These are phyloP conservation scores for Geranium incanum DNA, from an alignment of 441 rosid genomes.

Conservation along the genomic window DNA sequence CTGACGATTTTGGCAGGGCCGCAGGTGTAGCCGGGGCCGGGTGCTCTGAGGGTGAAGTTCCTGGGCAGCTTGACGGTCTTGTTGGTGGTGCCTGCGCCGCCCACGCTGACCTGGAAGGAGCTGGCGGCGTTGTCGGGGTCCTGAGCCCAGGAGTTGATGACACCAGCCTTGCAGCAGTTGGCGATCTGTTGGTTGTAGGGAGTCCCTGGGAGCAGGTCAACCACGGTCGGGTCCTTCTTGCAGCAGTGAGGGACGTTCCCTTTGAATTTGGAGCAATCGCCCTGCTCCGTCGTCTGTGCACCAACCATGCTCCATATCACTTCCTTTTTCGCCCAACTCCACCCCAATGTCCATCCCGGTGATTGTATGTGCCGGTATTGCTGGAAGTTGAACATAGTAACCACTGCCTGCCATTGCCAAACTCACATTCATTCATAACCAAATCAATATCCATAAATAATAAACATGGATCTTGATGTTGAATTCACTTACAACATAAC, in stretches of 20 bases:
- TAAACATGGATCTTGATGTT: no score
- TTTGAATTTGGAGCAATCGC: conserved; percentile 65
- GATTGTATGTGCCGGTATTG: conserved; percentile 53
- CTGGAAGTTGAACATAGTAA: conserved; percentile 56
- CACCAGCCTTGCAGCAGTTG: conserved; percentile 60
- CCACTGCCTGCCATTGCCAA: conserved; percentile 39
- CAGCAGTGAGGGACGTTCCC: conserved; percentile 55
- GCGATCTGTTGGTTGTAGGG: conserved; percentile 55
- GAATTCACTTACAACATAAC: conserved; percentile 54
- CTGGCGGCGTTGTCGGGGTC: conserved; percentile 43
- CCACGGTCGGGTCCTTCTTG: conserved; percentile 29
- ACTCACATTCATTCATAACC: neutral
- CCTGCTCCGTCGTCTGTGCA: conserved; percentile 43
- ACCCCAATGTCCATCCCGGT: conserved; percentile 68
- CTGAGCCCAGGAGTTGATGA: conserved; percentile 42
- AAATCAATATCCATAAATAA: no score
- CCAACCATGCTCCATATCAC: conserved; percentile 65
- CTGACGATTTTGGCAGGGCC: conserved; percentile 74
- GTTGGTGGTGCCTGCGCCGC: conserved; percentile 67
- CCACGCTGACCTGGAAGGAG: conserved; percentile 65
- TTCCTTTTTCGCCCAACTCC: conserved; percentile 70
- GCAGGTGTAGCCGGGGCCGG: conserved; percentile 83
- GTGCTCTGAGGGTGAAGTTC: conserved; percentile 78
- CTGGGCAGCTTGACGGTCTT: conserved; percentile 70
- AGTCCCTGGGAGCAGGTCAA: conserved; percentile 51